These are phyloP conservation scores for Penicillium sp. DNA, from an alignment of 2,329 filamentous ascomycete genomes.

Conservation along the genomic window DNA sequence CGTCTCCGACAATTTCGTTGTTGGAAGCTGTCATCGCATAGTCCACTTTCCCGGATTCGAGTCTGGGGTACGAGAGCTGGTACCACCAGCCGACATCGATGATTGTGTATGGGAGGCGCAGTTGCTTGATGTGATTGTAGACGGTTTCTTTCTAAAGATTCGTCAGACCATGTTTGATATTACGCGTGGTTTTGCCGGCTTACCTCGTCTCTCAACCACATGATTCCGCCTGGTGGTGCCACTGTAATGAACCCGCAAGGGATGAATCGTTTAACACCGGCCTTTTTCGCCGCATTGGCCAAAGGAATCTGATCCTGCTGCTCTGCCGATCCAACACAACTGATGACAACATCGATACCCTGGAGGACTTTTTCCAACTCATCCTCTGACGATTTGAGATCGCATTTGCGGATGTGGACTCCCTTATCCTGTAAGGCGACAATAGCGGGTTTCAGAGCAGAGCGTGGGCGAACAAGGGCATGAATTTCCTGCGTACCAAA, in stretches of 20 bases:
- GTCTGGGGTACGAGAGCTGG: conserved; percentile 52
- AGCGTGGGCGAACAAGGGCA: conserved; percentile 54
- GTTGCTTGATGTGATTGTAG: conserved; percentile 54
- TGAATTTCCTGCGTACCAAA: conserved; percentile 49
- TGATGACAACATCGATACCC: conserved; percentile 54
- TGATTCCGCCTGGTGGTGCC: conserved; percentile 51
- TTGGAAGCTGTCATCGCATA: conserved; percentile 45
- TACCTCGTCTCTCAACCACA: conserved; percentile 48
- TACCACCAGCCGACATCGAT: conserved; percentile 67
- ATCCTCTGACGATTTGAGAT: conserved; percentile 50
- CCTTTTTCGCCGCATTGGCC: conserved; percentile 54
- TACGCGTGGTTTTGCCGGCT: conserved; percentile 1
- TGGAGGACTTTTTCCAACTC: conserved; percentile 48
- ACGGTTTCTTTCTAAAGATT: conserved; percentile 55
- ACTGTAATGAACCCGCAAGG: conserved; percentile 57
- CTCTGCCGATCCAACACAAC: conserved; percentile 42
- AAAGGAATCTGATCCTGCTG: conserved; percentile 53
- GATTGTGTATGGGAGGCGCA: conserved; percentile 59
- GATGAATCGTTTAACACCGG: conserved; percentile 58
- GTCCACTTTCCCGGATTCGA: conserved; percentile 54
- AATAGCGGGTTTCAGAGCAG: conserved; percentile 53
- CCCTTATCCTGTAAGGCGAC: conserved; percentile 48
- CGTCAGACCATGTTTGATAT: not conserved
- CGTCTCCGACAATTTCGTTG: conserved; percentile 52
- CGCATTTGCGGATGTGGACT: conserved; percentile 49